Conservation (phyloP, 1,284 basidiomycete species). For the Meira nashicola region DNA sequence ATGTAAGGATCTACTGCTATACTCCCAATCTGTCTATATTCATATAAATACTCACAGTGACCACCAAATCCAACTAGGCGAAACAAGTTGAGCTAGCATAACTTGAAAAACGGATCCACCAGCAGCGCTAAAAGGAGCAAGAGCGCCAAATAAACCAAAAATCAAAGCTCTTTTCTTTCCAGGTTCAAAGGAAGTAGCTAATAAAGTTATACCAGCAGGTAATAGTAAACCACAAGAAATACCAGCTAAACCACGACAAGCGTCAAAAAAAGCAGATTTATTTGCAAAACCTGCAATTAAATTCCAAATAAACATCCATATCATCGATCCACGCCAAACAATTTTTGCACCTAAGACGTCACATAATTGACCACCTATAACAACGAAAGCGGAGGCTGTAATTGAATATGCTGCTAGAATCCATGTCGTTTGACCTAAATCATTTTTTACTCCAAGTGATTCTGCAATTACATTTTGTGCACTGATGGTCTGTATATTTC, state of each 20-base stretch:
- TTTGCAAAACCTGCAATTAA: conserved; percentile 2
- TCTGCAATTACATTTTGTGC: background rate
- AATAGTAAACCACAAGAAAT: background rate
- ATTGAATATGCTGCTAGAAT: conserved; percentile 1
- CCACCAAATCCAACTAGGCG: background rate
- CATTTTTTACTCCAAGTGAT: background rate
- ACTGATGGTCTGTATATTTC: background rate
- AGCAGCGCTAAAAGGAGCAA: conserved; percentile 3
- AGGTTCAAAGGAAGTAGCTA: background rate
- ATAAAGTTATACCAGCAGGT: background rate
- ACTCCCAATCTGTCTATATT: too few relatives aligned
- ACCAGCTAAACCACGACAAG: conserved; percentile 3
- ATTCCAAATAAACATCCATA: conserved; percentile 4
- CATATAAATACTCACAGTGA: background rate
- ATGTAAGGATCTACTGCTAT: background rate
- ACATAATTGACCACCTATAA: background rate
- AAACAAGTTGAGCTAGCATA: background rate
- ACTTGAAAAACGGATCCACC: conserved; percentile 2
- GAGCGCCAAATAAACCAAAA: conserved; percentile 5
- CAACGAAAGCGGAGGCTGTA: background rate
- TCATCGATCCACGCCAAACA: conserved; percentile 1
- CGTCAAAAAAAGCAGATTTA: background rate
- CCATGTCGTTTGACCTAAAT: conserved; percentile 1
- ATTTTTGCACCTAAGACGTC: background rate
- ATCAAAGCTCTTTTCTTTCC: background rate